Base-by-base conservation (phyloP, 768 basidiomycete species). In the Fomitopsis pulvina region DNA sequence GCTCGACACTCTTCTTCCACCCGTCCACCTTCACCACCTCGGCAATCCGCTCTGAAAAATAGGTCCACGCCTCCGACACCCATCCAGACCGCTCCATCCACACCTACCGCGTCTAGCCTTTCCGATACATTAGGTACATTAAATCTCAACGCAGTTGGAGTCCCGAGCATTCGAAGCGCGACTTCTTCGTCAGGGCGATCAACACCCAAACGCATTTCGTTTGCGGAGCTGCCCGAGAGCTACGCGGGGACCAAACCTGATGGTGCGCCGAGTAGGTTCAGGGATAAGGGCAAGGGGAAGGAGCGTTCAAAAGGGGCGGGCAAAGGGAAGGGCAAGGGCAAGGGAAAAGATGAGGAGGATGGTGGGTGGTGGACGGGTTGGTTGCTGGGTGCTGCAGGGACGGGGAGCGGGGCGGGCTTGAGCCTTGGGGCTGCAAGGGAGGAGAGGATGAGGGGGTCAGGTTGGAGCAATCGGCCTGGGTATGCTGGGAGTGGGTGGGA, bases 181-280 rank as follows among this genome's bases (percentile, higher is more conserved):
- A 54, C 71, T 37, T 60, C 75, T 10, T 74, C 78, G 40, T 81
- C 46, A 71, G 76, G 46, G 51, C 67, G 50, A 66, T 78, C 61
- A 68, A 78, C 86, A 11, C 85, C 86, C 8, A 88, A 85, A 57
- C 74, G 81, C n/a, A 88, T 90, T 38, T 85, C 81, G 52, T 90
- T 90, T 55, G 85, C 85, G 29, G 75, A 81, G 66, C 70, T 85
- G 42, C 85, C 86, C 0, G 86, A 87, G 65, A 77, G 80, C 29
- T 82, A 84, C 53, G 70, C 76, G 46, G 61, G 66, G 8, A 65
- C 66, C 22, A 49, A 63, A 58, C 51, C 62, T 58, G 45, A 65
- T 59, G 14, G 63, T 34, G 24, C 50, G 26, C 49, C 53, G 53
- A 29, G 56, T 46, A 42, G 66, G 70, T 52, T 53, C 24, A 34